A percentile compares a stretch with the other conserved stretches of the same genome.
phyloP scores from a whole-genome alignment of 2,329 filamentous ascomycete species.

The Neonectria coccinea region DNA sequence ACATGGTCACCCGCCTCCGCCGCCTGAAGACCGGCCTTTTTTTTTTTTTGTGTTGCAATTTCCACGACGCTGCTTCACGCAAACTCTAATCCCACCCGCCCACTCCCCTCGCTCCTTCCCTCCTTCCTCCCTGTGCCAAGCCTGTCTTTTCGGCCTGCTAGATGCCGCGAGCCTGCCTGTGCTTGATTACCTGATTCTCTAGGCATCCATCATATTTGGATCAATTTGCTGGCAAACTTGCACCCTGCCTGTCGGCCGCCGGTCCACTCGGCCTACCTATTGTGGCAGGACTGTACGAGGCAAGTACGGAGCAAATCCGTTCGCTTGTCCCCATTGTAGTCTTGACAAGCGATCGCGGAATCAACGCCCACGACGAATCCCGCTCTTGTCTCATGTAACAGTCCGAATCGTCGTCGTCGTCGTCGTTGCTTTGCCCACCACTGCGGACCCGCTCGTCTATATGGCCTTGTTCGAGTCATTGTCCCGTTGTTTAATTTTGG shows the following conservation, averaged over 20 bases:
- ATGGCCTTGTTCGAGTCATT: constrained; percentile 1
- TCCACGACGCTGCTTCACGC: constrained; percentile 43
- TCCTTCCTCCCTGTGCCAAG: constrained; percentile 11
- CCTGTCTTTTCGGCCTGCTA: constrained; percentile 12
- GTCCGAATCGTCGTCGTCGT: background rate
- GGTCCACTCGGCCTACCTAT: background rate
- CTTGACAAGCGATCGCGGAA: constrained; percentile 11
- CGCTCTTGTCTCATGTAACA: background rate
- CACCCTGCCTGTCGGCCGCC: background rate
- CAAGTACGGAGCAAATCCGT: background rate
- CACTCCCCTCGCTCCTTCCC: constrained; percentile 3
- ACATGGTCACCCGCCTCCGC: constrained; percentile 39
- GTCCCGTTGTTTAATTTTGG: background rate
- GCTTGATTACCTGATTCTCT: background rate
- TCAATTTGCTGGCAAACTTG: too few relatives aligned
- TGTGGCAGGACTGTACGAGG: background rate
- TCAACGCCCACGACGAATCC: background rate
- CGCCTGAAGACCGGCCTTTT: constrained; percentile 12
- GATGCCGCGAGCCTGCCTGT: background rate
- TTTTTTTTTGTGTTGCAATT: constrained; percentile 32
- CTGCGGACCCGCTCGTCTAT: background rate
- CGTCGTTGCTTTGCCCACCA: background rate
- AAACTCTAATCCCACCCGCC: constrained; percentile 44
- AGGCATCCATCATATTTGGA: background rate
- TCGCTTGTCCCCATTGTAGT: background rate